Percentiles rank a stretch among this genome's conserved stretches.
These are phyloP conservation scores for Spencermartinsiella ligniputridi DNA, from an alignment of 1,139 yeast species.

Conservation along the genomic window DNA sequence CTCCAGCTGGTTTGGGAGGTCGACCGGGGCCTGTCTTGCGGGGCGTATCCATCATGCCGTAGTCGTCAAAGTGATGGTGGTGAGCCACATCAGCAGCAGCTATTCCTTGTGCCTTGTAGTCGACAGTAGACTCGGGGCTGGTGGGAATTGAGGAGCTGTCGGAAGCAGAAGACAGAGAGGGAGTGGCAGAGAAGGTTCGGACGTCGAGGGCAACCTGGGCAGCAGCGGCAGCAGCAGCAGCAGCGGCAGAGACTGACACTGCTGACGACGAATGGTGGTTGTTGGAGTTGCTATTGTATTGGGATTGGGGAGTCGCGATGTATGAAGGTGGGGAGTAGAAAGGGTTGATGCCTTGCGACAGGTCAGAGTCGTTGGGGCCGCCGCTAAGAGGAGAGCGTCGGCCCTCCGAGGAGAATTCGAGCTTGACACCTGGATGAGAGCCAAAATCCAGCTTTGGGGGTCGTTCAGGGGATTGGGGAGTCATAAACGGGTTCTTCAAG, in stretches of 20 bases:
- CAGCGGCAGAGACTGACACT: not conserved
- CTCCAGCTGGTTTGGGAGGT: constrained; percentile 10
- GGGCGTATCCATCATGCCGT: not conserved
- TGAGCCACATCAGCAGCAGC: not conserved
- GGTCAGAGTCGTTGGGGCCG: constrained; percentile 7
- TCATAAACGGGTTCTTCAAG: constrained; percentile 12
- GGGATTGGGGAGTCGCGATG: constrained; percentile 11
- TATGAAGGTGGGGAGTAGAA: constrained; percentile 35
- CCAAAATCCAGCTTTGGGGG: constrained; percentile 5
- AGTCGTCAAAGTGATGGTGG: not conserved
- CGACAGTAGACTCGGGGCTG: constrained; percentile 14
- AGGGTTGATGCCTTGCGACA: constrained; percentile 26
- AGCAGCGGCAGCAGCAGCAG: constrained; percentile 15
- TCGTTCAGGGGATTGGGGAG: constrained; percentile 19
- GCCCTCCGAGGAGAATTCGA: constrained; percentile 16
- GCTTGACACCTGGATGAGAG: constrained; percentile 16
- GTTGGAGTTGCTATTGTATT: not conserved
- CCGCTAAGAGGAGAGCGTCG: constrained; percentile 9
- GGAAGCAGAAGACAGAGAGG: constrained; percentile 11
- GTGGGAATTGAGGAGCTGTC: constrained; percentile 12
- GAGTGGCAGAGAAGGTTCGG: constrained; percentile 18
- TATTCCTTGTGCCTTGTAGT: not conserved
- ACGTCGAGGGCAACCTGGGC: constrained; percentile 18
- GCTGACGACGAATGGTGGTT: not conserved
- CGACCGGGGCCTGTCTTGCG: constrained; percentile 16